phyloP scores from a whole-genome alignment of 441 rosid genomes.

The Theobroma grandiflorum region DNA sequence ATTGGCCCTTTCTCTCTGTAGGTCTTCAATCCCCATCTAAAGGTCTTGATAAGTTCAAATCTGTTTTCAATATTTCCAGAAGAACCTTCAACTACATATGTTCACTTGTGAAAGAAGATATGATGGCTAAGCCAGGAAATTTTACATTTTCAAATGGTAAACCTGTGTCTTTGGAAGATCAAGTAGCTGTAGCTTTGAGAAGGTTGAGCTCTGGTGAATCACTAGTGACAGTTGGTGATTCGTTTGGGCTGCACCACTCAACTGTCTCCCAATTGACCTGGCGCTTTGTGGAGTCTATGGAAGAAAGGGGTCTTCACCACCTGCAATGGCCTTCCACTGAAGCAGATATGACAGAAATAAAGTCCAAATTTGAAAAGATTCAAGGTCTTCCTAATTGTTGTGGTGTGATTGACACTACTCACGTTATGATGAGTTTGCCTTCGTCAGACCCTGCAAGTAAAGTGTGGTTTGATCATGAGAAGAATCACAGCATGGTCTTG shows the following conservation, averaged over 20 bases:
- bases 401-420: slow-evolving; percentile 67
- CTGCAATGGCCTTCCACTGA: slow-evolving; percentile 65
- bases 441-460: slow-evolving; percentile 56
- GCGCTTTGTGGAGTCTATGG: slow-evolving; percentile 78
- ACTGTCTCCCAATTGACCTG: slow-evolving; percentile 79
- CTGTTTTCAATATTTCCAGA: slow-evolving; percentile 54
- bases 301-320: slow-evolving; percentile 64
- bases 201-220: slow-evolving; percentile 73
- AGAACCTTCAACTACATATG: slow-evolving; percentile 66
- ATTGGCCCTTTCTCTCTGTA: slow-evolving; percentile 32
- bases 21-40: slow-evolving; percentile 49
- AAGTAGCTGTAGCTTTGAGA: slow-evolving; percentile 73
- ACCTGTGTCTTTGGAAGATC: slow-evolving; percentile 55
- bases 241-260: slow-evolving; percentile 64
- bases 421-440: slow-evolving; percentile 60
- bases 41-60: slow-evolving; percentile 50
- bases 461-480: slow-evolving; percentile 62
- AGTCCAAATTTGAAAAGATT: slow-evolving; percentile 63
- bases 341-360: slow-evolving; percentile 46
- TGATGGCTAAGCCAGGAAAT: slow-evolving; percentile 50
- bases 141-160: slow-evolving; percentile 57
- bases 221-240: slow-evolving; percentile 57
- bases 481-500: slow-evolving; percentile 73
- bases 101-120: slow-evolving; percentile 62
- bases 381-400: slow-evolving; percentile 76